These are phyloP conservation scores for Rhizopogon vinicolor DNA, from an alignment of 768 basidiomycete genomes.

Conservation along the genomic window DNA sequence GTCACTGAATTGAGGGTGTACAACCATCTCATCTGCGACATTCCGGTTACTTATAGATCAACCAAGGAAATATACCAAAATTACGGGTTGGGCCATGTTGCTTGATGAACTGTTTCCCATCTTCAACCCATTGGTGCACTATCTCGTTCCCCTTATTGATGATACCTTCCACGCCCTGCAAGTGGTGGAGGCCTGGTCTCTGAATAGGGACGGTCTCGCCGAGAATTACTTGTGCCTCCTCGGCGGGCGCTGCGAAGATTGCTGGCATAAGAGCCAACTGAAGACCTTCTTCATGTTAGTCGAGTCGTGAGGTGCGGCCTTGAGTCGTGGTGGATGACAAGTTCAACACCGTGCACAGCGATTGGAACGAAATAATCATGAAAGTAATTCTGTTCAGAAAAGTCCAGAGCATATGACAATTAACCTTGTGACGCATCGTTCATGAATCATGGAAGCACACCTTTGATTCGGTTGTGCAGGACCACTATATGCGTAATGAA, in stretches of 20 bases:
- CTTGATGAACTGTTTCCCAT: constrained; percentile 62
- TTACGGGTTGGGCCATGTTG: constrained; percentile 68
- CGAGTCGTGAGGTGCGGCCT: not conserved
- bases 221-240: constrained; percentile 39
- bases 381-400: no score
- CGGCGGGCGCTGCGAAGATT: constrained; percentile 34
- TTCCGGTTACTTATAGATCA: not conserved
- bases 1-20: constrained; percentile 44
- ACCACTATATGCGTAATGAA: no score
- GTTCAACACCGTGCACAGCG: no score
- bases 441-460: no score
- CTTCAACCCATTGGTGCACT: constrained; percentile 56
- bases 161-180: constrained; percentile 41
- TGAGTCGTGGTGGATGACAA: not conserved
- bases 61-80: constrained; percentile 19
- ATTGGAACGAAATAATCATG: no score
- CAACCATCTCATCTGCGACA: constrained; percentile 53
- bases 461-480: no score
- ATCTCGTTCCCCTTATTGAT: constrained; percentile 39
- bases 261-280: constrained; percentile 29
- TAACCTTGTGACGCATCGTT: no score
- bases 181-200: constrained; percentile 14
- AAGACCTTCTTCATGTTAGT: constrained; percentile 34
- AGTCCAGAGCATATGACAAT: no score
- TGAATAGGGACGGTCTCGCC: constrained; percentile 20